A percentile compares a stretch with the other conserved stretches of the same genome.
phyloP scores from a whole-genome alignment of 257 asterid genomes.

The Solanum clarkiae region DNA sequence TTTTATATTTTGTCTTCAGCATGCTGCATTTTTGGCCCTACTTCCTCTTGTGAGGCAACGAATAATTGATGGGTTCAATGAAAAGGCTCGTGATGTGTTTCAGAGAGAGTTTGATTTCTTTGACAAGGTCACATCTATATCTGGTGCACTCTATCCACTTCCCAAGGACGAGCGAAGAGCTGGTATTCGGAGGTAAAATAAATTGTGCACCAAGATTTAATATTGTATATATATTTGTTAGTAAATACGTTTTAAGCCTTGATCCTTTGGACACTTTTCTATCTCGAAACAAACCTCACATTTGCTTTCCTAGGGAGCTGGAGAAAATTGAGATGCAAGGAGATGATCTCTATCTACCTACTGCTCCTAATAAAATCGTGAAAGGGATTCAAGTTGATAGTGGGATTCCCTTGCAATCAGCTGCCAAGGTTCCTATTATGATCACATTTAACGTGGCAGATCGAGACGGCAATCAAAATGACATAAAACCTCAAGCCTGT shows the following conservation, averaged over 20 bases:
- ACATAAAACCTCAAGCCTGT: conserved; percentile 94
- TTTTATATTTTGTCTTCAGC: conserved; percentile 34
- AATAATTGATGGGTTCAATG: conserved; percentile 72
- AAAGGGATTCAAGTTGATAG: conserved; percentile 88
- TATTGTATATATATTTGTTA: not conserved
- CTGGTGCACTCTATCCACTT: conserved; percentile 85
- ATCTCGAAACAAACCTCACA: not conserved
- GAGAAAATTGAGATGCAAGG: conserved; percentile 84
- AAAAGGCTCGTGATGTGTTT: conserved; percentile 64
- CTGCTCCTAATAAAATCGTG: conserved; percentile 82
- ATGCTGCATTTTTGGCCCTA: conserved; percentile 52
- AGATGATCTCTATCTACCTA: conserved; percentile 94
- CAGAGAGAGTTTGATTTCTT: conserved; percentile 92
- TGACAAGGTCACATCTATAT: conserved; percentile 95
- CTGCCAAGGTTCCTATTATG: conserved; percentile 99
- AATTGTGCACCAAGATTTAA: conserved; percentile 3
- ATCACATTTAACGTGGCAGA: conserved; percentile 92
- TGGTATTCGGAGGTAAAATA: conserved; percentile 74
- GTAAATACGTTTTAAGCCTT: not conserved
- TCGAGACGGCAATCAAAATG: conserved; percentile 65
- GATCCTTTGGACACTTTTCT: not conserved
- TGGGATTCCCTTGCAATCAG: conserved; percentile 97
- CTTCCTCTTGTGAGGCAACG: conserved; percentile 79
- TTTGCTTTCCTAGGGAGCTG: conserved; percentile 54
- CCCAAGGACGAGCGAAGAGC: conserved; percentile 97